A percentile compares a stretch with the other conserved stretches of the same genome.
These are phyloP conservation scores for Bryum argenteum DNA, from an alignment of 225 moss, liverwort and hornwort species.

Conservation along the genomic window DNA sequence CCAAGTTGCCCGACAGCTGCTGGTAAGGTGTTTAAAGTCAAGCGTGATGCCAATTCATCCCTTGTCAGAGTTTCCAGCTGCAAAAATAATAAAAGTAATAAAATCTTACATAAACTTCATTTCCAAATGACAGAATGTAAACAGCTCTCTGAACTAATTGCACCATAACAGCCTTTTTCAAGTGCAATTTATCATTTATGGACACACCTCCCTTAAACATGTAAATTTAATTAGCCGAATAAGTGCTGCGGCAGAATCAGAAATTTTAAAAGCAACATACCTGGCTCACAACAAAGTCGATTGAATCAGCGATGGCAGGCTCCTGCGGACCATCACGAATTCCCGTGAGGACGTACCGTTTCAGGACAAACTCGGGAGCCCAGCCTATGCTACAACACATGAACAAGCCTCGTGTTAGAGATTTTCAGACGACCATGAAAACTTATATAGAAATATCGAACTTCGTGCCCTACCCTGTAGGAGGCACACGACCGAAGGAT, in stretches of 20 bases:
- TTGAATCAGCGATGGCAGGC: constrained; percentile 89
- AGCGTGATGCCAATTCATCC: constrained; percentile 89
- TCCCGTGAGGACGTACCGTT: constrained; percentile 87
- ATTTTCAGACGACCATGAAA: constrained; percentile 21
- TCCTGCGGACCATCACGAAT: constrained; percentile 94
- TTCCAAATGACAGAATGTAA: not conserved
- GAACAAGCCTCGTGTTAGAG: constrained; percentile 15
- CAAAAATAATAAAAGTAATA: constrained; percentile 23
- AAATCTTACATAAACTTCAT: constrained; percentile 16
- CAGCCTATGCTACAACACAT: constrained; percentile 71
- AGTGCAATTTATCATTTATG: not conserved
- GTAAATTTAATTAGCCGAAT: not conserved
- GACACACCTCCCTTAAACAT: not conserved
- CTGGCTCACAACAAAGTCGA: constrained; percentile 96
- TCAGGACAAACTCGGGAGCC: constrained; percentile 95
- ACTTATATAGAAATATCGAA: not conserved
- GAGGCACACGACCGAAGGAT: constrained; percentile 8
- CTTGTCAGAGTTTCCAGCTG: constrained; percentile 92
- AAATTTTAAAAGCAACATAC: constrained; percentile 28
- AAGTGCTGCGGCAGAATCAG: not conserved
- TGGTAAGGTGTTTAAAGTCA: constrained; percentile 65
- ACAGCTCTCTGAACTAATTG: not conserved
- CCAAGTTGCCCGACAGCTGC: constrained; percentile 81
- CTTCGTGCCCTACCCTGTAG: constrained; percentile 10
- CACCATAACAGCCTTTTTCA: too few relatives aligned